A percentile compares a stretch with the other conserved stretches of the same genome.
Conservation (phyloP, 768 basidiomycete species). For the Daedalea quercina region DNA sequence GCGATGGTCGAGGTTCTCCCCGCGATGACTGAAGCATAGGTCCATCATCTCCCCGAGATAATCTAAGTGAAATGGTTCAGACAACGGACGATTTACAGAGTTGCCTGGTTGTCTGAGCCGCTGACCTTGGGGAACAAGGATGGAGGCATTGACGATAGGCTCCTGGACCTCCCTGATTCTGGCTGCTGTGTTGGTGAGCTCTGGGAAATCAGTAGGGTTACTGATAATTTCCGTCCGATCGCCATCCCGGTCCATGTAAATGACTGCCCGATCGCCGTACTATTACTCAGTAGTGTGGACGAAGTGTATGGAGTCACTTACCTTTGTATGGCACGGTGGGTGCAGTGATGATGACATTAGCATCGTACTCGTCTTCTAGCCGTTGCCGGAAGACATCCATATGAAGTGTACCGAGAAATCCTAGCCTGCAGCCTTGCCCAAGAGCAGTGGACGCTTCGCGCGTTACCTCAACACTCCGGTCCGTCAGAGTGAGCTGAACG, state of each 20-base stretch:
- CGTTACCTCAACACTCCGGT: constrained; percentile 85
- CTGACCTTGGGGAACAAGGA: constrained; percentile 88
- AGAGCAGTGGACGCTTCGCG: constrained; percentile 91
- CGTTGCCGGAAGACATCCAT: constrained; percentile 97
- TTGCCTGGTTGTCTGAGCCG: no score
- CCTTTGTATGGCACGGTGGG: constrained; percentile 94
- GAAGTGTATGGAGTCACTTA: constrained; percentile 22
- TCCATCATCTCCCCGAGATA: constrained; percentile 97
- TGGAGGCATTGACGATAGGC: constrained; percentile 88
- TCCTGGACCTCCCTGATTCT: constrained; percentile 79
- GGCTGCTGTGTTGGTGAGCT: constrained; percentile 48
- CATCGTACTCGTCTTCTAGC: constrained; percentile 93
- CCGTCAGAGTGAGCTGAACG: constrained; percentile 69
- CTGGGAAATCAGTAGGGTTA: constrained; percentile 95
- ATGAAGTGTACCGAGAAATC: constrained; percentile 92
- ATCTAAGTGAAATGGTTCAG: constrained; percentile 35
- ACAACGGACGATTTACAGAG: not conserved
- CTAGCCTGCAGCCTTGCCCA: constrained; percentile 91
- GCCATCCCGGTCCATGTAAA: constrained; percentile 54
- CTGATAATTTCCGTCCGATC: constrained; percentile 54
- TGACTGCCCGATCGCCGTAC: constrained; percentile 38
- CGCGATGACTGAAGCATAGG: constrained; percentile 81
- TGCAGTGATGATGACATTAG: constrained; percentile 91
- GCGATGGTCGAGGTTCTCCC: constrained; percentile 73
- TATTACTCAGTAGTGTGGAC: constrained; percentile 1